Base-by-base conservation (phyloP, 495 filamentous ascomycete genomes). In the Aspergillus wentii region DNA sequence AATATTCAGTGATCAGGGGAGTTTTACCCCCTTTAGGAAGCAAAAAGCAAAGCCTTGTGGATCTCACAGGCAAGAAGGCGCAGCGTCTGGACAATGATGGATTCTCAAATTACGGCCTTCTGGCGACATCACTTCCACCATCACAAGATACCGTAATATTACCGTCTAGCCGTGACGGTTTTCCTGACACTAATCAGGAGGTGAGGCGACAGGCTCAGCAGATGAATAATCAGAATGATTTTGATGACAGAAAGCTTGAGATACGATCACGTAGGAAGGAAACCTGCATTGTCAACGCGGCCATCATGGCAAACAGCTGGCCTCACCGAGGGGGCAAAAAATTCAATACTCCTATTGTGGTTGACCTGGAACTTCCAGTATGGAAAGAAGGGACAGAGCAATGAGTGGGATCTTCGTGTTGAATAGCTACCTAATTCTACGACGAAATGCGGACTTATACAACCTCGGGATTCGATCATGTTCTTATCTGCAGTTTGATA, bases 231-330 rank as follows among this genome's bases (percentile, higher is more conserved):
- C 31, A 28, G 23, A 19, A 38, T 13, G 17, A 47, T 14, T 44
- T 45, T 35, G 44, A 51, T 27, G 29, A 16, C 22, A 35, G 38
- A 14, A 13, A 39, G 31, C 32, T 36, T 19, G 56, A 53, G 40
- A 64, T 63, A 35, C 52, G 71, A 27, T 41, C 43, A 13, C 69
- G 68, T 23, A 71, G 82, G 48, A 70, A 59, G 39, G 87, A 90
- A 62, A 89, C 84, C 7, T 87, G 80, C 52, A 62, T 92, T 35
- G 71, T 89, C 48, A 91, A 90, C 61, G 82, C 83, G 21, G 78
- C 85, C 13, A 80, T 89, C 43, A 69, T 83, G 68, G 74, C 78
- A 8, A 78, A 66, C 3, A 82, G 72, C 48, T 84, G 77, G 66
- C 81, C 82, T 28, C 79, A 83, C 43, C 52, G 47, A 1, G 71